These are phyloP conservation scores for Saksenaea oblongispora DNA, from an alignment of 371 early-diverging fungal species.

Conservation along the genomic window DNA sequence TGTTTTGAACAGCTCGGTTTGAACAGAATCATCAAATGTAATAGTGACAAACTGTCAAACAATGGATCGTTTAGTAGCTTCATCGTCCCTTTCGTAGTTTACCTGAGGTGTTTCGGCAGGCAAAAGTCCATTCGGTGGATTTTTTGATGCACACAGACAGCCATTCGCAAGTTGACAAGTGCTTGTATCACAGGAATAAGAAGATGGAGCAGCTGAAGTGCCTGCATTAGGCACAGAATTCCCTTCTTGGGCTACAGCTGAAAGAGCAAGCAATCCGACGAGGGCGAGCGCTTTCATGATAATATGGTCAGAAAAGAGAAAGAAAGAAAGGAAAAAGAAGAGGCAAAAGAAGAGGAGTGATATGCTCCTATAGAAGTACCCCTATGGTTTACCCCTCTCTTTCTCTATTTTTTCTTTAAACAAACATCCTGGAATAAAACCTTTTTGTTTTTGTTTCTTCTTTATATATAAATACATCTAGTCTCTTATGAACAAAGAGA, in stretches of 20 bases:
- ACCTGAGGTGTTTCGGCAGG: constrained; percentile 62
- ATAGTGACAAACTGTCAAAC: constrained; percentile 57
- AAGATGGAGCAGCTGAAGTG: constrained; percentile 8
- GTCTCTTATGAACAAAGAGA: not conserved
- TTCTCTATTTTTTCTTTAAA: not conserved
- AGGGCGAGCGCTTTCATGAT: not conserved
- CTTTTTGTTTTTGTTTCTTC: not conserved
- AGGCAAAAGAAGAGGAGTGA: constrained; percentile 1
- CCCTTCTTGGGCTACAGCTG: constrained; percentile 42
- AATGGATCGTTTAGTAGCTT: not conserved
- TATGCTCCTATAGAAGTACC: constrained; percentile 7
- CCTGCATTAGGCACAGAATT: constrained; percentile 21
- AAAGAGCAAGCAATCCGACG: constrained; percentile 4
- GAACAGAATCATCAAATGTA: constrained; percentile 74
- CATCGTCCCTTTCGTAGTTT: not conserved
- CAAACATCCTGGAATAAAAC: not conserved
- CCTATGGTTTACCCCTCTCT: not conserved
- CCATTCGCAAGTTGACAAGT: constrained; percentile 58
- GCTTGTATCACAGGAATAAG: constrained; percentile 60
- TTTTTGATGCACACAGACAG: constrained; percentile 65
- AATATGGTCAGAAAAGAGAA: constrained; percentile 14
- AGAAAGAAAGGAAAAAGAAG: constrained; percentile 4
- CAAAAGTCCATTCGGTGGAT: constrained; percentile 57
- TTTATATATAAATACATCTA: not conserved
- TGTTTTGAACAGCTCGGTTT: constrained; percentile 43